Evolutionary conservation across 2,329 filamentous ascomycete genomes (phyloP).

Genomic region (Kalmusia sp.): DNA sequence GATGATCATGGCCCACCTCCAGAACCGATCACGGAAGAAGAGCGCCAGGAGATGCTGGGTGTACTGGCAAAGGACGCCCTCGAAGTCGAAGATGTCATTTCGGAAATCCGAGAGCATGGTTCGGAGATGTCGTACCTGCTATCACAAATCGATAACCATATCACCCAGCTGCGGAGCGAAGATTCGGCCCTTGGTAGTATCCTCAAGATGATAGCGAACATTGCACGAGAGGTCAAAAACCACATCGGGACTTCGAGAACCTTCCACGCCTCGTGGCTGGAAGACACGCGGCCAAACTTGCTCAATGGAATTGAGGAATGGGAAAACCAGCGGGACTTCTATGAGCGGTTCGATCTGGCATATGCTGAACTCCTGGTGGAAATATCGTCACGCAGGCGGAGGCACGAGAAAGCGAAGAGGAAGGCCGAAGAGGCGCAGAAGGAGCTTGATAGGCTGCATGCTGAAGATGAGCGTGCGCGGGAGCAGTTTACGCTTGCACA

Average conservation of each 20-base stretch:
- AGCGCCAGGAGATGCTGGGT: constrained; percentile 81
- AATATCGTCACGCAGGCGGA: constrained; percentile 74
- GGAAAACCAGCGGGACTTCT: constrained; percentile 78
- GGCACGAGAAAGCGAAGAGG: constrained; percentile 75
- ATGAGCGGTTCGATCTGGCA: constrained; percentile 82
- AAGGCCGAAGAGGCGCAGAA: constrained; percentile 81
- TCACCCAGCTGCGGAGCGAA: constrained; percentile 62
- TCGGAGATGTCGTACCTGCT: constrained; percentile 78
- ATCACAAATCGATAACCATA: constrained; percentile 67
- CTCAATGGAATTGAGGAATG: constrained; percentile 74
- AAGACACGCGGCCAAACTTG: constrained; percentile 75
- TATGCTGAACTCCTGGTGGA: constrained; percentile 88
- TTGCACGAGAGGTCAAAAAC: constrained; percentile 69
- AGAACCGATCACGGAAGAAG: constrained; percentile 75
- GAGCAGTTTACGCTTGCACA: constrained; percentile 82
- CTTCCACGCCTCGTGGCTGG: constrained; percentile 70
- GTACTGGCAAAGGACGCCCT: constrained; percentile 76
- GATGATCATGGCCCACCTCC: constrained; percentile 54
- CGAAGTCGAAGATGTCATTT: constrained; percentile 68
- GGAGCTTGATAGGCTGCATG: constrained; percentile 76
- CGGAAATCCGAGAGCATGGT: constrained; percentile 76
- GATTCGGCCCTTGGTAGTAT: constrained; percentile 68
- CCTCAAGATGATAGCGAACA: constrained; percentile 70
- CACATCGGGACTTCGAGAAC: constrained; percentile 71
- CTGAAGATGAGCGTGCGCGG: constrained; percentile 73